Evolutionary conservation across 1,284 basidiomycete species (phyloP).

Genomic region (Termitomyces sp.): DNA sequence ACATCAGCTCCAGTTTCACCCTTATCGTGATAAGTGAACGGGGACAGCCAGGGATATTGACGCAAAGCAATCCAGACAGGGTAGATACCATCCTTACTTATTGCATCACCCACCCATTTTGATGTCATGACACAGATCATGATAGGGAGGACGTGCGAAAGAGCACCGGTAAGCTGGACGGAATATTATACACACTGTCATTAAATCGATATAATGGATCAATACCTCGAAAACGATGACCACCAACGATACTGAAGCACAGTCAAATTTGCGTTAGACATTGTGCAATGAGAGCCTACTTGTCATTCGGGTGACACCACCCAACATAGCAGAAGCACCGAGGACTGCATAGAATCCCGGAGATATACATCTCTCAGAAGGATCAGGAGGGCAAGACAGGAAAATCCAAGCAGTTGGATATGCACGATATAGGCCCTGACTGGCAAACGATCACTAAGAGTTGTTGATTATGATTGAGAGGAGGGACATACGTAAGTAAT

Average conservation of each 20-base stretch:
- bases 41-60: conserved; percentile 71
- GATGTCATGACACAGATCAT: conserved; percentile 75
- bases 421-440: conserved; percentile 58
- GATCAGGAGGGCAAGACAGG: conserved; percentile 64
- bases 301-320: conserved; percentile 79
- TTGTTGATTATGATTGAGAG: background rate
- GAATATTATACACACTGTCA: background rate
- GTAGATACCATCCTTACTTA: conserved; percentile 72
- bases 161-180: conserved; percentile 56
- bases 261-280: background rate
- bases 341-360: conserved; percentile 83
- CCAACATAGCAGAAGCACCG: conserved; percentile 76
- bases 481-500: conserved; percentile 50
- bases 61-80: conserved; percentile 69
- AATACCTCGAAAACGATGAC: conserved; percentile 68
- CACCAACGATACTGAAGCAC: conserved; percentile 55
- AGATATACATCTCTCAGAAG: conserved; percentile 62
- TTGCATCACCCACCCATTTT: conserved; percentile 72
- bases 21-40: conserved; percentile 59
- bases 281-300: conserved; percentile 35
- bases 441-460: conserved; percentile 21
- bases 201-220: background rate
- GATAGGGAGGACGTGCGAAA: conserved; percentile 74
- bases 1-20: conserved; percentile 58
- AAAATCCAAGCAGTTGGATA: conserved; percentile 66